Percentiles rank a stretch among this genome's conserved stretches.
Conservation (phyloP, 1,284 basidiomycete genomes). For the Limonomyces culmigenus region DNA sequence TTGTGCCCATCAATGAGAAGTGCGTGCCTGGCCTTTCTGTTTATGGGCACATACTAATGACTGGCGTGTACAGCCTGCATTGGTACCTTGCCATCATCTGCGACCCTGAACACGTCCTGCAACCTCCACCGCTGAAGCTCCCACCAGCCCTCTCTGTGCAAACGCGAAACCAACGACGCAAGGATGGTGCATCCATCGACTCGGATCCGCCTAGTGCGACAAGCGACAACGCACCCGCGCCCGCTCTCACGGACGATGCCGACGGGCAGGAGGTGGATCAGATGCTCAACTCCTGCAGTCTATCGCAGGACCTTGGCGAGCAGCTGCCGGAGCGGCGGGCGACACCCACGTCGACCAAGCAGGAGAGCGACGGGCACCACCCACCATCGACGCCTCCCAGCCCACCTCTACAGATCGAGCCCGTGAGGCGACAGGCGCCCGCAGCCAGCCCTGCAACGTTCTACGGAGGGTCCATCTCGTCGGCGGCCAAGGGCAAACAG, state of each 20-base stretch:
- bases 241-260: conserved; percentile 2
- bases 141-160: conserved; percentile 6
- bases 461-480: conserved; percentile 18
- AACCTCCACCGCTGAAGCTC: conserved; percentile 19
- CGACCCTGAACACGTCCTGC: conserved; percentile 53
- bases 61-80: conserved; percentile 45
- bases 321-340: not conserved
- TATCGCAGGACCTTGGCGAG: not conserved
- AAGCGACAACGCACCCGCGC: not conserved
- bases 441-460: conserved; percentile 12
- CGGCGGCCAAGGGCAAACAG: conserved; percentile 9
- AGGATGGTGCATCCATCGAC: conserved; percentile 6
- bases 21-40: conserved; percentile 19
- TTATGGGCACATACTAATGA: conserved; percentile 3
- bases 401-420: not conserved
- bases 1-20: conserved; percentile 96
- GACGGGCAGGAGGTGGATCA: conserved; percentile 9
- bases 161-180: not conserved
- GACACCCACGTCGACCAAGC: conserved; percentile 2
- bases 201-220: not conserved
- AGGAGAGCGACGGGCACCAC: conserved; percentile 1
- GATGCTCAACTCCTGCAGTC: not conserved
- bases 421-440: not conserved
- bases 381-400: not conserved
- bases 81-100: conserved; percentile 96